Percentiles rank a stretch among this genome's conserved stretches.
Evolutionary conservation across 805 yeast genomes (phyloP).

Genomic region (Lachancea sp.): DNA sequence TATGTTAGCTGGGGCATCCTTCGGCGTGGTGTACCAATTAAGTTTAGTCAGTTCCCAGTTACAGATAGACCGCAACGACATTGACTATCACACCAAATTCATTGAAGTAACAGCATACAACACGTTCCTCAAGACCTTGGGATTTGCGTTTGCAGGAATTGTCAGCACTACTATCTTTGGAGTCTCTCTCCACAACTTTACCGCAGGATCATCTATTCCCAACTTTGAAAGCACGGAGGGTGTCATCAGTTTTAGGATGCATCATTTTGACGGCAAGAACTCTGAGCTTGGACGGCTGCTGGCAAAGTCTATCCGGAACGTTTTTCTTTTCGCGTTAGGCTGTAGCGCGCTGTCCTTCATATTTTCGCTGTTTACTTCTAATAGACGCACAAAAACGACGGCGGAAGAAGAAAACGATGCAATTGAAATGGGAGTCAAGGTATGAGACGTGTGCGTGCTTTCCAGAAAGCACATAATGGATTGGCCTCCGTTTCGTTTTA

Average conservation of each 20-base stretch:
- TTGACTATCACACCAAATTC: slow-evolving; percentile 15
- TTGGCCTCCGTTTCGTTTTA: no score
- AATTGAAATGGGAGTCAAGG: no score
- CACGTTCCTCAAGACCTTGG: slow-evolving; percentile 20
- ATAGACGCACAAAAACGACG: no score
- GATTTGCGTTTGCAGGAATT: slow-evolving; percentile 24
- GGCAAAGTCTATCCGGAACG: slow-evolving; percentile 11
- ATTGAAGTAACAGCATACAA: slow-evolving; percentile 23
- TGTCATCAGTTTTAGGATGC: slow-evolving; percentile 15
- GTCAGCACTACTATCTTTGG: slow-evolving; percentile 20
- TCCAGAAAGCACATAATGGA: no score
- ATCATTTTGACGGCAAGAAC: slow-evolving; percentile 16
- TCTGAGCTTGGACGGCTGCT: slow-evolving; percentile 9
- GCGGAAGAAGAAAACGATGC: no score
- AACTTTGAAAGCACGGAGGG: slow-evolving; percentile 13
- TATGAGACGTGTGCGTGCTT: no score
- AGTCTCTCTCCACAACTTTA: slow-evolving; percentile 15
- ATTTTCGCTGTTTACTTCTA: no score
- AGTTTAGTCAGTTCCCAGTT: slow-evolving; percentile 30
- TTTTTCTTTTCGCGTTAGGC: no score
- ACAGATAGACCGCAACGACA: slow-evolving; percentile 17
- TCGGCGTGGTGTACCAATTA: slow-evolving; percentile 34
- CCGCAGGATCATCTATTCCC: slow-evolving; percentile 4
- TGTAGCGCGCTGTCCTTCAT: no score
- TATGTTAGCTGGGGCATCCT: slow-evolving; percentile 35